Evolutionary conservation across 2,329 filamentous ascomycete species (phyloP), one percentile per base, ranked within the genome.

Genomic region (Didymella exigua): DNA sequence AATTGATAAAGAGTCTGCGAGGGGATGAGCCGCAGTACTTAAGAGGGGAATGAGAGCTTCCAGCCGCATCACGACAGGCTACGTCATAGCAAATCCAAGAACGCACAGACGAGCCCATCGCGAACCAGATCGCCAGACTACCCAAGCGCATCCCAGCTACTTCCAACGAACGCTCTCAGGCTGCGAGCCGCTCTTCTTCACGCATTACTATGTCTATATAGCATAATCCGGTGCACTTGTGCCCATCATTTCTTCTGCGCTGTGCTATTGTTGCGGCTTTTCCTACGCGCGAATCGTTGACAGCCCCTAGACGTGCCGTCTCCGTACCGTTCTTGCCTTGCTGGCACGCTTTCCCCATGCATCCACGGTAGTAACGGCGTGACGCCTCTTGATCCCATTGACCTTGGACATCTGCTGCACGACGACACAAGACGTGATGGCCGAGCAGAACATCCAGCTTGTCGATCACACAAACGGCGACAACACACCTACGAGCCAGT

Each of bases 361-460:
- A 47, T 69, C 47, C 57, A 61, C 63, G 57, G 61, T 70, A 71
- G 63, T 58, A 59, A 56, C 61, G 60, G 69, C 62, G 56, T 44
- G 49, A 49, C 49, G 64, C 67, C 63, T 62, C 13, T 48, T 51
- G 47, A 36, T 49, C 43, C 41, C 18, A 54, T 43, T 50, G 16
- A 58, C 42, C 46, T 41, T 27, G n/a, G 36, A 18, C 27, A 11
- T 34, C 11, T 44, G 41, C n/a, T 41, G 23, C 21, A 19, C 19
- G 14, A 27, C 34, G 21, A 27, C 18, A 31, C 50, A 33, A n/a
- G 33, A 26, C 34, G 45, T 43, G 38, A 72, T 72, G 66, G 62
- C 69, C 21, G 71, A 87, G 68, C 89, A 90, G 74, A 86, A 87
- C 18, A 92, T 93, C 68, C 76, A 72, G 62, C 83, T 93, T 31